Evolutionary conservation across 2,329 filamentous ascomycete genomes (phyloP).

Genomic region (Graphiopsis chlorocephala): DNA sequence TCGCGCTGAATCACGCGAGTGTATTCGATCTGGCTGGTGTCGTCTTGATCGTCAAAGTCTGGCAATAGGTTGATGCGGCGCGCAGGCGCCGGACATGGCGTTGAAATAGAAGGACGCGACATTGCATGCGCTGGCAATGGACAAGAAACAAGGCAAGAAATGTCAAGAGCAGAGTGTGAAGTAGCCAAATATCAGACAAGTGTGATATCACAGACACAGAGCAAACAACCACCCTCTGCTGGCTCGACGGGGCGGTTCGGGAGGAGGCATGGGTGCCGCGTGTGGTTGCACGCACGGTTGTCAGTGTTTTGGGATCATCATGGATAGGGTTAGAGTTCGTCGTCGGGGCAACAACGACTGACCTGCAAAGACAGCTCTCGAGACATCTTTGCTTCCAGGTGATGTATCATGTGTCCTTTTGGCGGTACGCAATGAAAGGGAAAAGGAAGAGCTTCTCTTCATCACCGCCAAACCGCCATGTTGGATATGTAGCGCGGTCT

Average conservation of each 20-base stretch:
- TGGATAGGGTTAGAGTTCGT: not conserved
- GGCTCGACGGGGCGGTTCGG: constrained; percentile 4
- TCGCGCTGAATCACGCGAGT: constrained; percentile 32
- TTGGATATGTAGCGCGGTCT: not conserved
- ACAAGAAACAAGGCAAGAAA: not conserved
- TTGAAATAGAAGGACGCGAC: constrained; percentile 26
- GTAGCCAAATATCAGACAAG: not conserved
- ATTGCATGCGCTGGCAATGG: constrained; percentile 12
- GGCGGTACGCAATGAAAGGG: not conserved
- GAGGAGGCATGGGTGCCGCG: not conserved
- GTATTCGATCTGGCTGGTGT: constrained; percentile 32
- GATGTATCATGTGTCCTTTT: not conserved
- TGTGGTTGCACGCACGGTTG: not conserved
- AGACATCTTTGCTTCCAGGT: not conserved
- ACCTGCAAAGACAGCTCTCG: not conserved
- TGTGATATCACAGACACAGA: not conserved
- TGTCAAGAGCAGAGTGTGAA: not conserved
- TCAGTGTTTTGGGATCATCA: not conserved
- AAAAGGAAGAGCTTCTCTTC: not conserved
- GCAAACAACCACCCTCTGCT: not conserved
- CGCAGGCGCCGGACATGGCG: constrained; percentile 30
- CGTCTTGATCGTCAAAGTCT: constrained; percentile 17
- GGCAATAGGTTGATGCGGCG: constrained; percentile 14
- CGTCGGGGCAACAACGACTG: not conserved
- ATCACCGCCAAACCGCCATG: not conserved